phyloP scores from a whole-genome alignment of 1,284 basidiomycete genomes.

The Phellinidium pouzarii region DNA sequence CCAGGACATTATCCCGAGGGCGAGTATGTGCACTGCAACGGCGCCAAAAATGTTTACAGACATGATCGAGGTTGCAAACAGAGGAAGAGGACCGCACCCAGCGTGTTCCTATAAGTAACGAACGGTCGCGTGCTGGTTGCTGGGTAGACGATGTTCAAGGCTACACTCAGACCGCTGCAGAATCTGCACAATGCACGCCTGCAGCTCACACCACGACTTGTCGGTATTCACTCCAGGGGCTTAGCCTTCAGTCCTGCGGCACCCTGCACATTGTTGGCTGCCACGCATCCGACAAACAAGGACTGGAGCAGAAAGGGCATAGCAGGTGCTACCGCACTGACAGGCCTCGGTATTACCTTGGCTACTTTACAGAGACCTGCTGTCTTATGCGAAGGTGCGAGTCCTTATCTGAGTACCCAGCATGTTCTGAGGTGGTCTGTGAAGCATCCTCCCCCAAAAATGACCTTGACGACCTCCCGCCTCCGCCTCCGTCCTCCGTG shows the following conservation, averaged over 20 bases:
- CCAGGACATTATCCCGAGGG: constrained; percentile 40
- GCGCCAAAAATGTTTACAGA: not conserved
- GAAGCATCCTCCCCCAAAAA: not conserved
- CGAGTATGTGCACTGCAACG: constrained; percentile 35
- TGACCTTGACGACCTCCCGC: constrained; percentile 29
- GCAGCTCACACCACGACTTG: too few relatives aligned
- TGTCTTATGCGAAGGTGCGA: constrained; percentile 7
- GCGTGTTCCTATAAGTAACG: too few relatives aligned
- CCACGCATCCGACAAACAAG: too few relatives aligned
- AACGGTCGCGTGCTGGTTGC: too few relatives aligned
- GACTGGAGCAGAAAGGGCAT: not conserved
- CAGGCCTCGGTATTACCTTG: not conserved
- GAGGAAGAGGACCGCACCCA: not conserved
- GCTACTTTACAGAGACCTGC: not conserved
- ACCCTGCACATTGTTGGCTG: too few relatives aligned
- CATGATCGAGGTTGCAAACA: not conserved
- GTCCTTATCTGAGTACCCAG: too few relatives aligned
- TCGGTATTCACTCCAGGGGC: too few relatives aligned
- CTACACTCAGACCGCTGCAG: not conserved
- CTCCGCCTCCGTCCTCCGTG: constrained; percentile 62
- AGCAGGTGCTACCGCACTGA: not conserved
- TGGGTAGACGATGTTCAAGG: not conserved
- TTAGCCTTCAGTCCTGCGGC: too few relatives aligned
- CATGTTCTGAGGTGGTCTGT: too few relatives aligned
- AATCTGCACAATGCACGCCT: not conserved